Percentiles rank a stretch among this genome's conserved stretches.
Evolutionary conservation across 106 monocot genomes (phyloP).

Genomic region (Cymbidium sinense): DNA sequence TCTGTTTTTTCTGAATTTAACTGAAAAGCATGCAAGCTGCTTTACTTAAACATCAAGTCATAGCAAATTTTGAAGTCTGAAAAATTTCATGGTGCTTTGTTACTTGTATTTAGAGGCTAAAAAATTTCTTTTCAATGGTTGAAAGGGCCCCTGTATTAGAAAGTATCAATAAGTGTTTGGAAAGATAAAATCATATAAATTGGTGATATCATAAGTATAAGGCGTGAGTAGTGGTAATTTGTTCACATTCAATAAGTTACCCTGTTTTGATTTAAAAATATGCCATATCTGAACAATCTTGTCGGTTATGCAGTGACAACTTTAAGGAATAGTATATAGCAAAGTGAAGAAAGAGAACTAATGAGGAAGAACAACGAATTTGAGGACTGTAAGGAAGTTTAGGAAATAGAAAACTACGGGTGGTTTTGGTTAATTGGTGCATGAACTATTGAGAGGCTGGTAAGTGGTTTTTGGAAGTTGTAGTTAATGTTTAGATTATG

Average conservation of each 20-base stretch:
- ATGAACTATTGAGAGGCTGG: background rate
- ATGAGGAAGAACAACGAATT: background rate
- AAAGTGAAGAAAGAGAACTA: background rate
- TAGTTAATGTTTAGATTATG: background rate
- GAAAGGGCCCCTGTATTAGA: background rate
- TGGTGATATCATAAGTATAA: background rate
- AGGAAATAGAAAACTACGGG: background rate
- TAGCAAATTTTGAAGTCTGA: background rate
- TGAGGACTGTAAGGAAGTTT: background rate
- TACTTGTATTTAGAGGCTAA: background rate
- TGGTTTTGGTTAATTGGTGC: background rate
- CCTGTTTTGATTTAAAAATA: background rate
- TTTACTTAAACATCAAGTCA: background rate
- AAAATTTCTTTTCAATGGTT: background rate
- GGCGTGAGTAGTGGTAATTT: background rate
- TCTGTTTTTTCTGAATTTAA: background rate
- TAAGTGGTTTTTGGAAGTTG: background rate
- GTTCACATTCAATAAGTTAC: background rate
- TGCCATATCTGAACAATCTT: background rate
- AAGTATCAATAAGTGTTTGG: background rate
- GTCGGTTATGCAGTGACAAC: background rate
- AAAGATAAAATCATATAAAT: background rate
- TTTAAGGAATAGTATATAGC: background rate
- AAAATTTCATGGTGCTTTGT: background rate
- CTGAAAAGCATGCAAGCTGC: background rate